Base-by-base conservation (phyloP, 148 eudicot genomes). In the Hydrangea macrophylla region DNA sequence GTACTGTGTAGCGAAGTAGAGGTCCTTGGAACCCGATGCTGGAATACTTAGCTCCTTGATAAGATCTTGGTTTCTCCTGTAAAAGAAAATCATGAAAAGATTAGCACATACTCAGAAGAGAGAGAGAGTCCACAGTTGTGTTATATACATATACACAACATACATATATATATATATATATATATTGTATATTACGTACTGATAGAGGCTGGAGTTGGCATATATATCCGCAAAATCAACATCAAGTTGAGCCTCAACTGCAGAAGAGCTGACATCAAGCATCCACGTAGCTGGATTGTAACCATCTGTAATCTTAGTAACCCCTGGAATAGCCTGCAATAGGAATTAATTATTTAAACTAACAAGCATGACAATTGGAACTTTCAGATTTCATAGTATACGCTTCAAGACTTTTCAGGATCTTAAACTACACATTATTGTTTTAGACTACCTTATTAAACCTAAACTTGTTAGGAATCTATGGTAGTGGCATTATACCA, bases 321-420 rank as follows among this genome's bases (percentile, higher is more conserved):
- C 82, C 12, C 82, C 82, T 22, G 73, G 73, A 13, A 79, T 27
- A 51, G 79, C 76, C 82, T 79, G 72, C 65, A 74, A 33, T 9
- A 40, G 22, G 28, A 40, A 15, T 53, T 36, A 11, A 6, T 3
- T 55, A 22, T 36, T 26, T 33, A 62, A 30, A 28, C 9, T 56
- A 58, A 7, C 3, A 32, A 23, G 7, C 42, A 5, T 6, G 22
- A 65, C 12, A 9, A 24, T 33, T 35, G 26, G 3, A 58, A 58
- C 22, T 20, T 5, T 58, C 18, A 30, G 23, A 30, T 22, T 54
- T 23, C 12, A 22, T 28, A 30, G 5, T 58, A 58, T 8, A 57
- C 13, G 60, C 15, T 22, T 27, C n/a, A 25, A 59, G 27, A 25
- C 63, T 13, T 17, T 25, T 32, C 10, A 60, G 44, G 26, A 60